Base-by-base conservation (phyloP, 106 monocot genomes). In the Chionographis japonica region DNA sequence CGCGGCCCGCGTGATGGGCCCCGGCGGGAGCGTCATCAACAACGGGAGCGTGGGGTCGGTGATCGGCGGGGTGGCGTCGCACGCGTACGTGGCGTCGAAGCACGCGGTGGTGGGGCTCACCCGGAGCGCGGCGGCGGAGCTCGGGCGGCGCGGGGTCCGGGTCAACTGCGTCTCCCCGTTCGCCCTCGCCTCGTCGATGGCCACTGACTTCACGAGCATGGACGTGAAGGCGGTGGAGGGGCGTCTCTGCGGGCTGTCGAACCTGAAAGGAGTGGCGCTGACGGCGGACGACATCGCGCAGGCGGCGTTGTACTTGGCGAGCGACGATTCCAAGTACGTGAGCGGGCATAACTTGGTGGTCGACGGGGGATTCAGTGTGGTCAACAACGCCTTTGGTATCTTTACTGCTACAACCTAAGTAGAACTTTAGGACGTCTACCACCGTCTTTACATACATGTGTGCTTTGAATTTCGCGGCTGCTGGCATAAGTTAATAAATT, bases 1-100 rank as follows among this genome's bases (percentile, higher is more conserved):
- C 62, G 84, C 84, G 13, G 79, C 84, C 27, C 43, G 71, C 3
- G 80, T 56, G n/a, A 80, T 80, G 80, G 19, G 52, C 20, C 41
- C 80, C 19, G n/a, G 17, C 0, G 69, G 80, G 4, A 58, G 59
- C 57, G 70, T 80, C 57, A 16, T 80, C 36, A 37, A n/a, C 13
- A 70, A 35, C 12, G 75, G 35, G 63, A 75, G 80, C 54, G 63
- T 53, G 16, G 36, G 53, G 12, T 36, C 57, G 4, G 36, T 60
- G 43, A 2, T 66, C 1, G 60, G 55, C 41, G 67, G 67, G 12
- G 1, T n/a, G 15, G 60, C 18, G 50, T 15, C 72, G 46, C 39
- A 40, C 10, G 58, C 66, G 1, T 68, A 74, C 67, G 40, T 53
- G 19, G 15, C 42, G 6, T 66, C 81, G 36, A 82, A 77, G 73